Base-by-base conservation (phyloP, 1,284 basidiomycete genomes). In the Moesziomyces antarcticus region DNA sequence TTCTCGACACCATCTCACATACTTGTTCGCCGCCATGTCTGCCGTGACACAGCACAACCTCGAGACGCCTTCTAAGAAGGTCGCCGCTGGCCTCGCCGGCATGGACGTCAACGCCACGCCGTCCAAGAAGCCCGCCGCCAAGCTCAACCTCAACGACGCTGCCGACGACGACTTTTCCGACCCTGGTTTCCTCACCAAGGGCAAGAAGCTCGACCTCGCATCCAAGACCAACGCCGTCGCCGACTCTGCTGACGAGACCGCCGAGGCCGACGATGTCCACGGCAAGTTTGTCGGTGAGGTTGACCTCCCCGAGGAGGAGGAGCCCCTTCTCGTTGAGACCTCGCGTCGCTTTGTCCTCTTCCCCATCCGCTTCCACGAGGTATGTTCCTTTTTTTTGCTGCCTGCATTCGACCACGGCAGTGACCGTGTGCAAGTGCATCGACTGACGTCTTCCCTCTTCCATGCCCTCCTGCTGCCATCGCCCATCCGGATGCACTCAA, bases 321-420 rank as follows among this genome's bases (percentile, higher is more conserved):
- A 84, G 73, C 82, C 82, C 22, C 77, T 84, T 14, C 80, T 84
- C 41, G 68, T 77, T 43, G 81, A 83, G 64, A 79, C 74, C 72
- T 68, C 54, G 52, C 75, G 80, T 33, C 81, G 82, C 42, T 84
- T 84, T 64, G 82, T 84, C 30, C 78, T 84, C 45, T 84, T 84
- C 79, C 82, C 82, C 57, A 84, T 84, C 64, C 81, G 81, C 46
- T 84, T 74, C 77, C 77, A 84, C 69, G 82, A 84, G 77, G 80
- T 81, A 62, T 60, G 80, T 71, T n/a, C 20, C 41, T n/a, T 18
- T 25, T 14, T 30, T 33, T 18, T 21, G n/a, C n/a, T 48, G 37
- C 27, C 16, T 7, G 5, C 37, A 8, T 40, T 6, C 18, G 3
- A 5, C 16, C 7, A 13, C 30, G 30, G 30, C 30, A 33, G 30